Evolutionary conservation across 768 basidiomycete genomes (phyloP), one percentile per base, ranked within the genome.

Genomic region (Sarcodon sp.): DNA sequence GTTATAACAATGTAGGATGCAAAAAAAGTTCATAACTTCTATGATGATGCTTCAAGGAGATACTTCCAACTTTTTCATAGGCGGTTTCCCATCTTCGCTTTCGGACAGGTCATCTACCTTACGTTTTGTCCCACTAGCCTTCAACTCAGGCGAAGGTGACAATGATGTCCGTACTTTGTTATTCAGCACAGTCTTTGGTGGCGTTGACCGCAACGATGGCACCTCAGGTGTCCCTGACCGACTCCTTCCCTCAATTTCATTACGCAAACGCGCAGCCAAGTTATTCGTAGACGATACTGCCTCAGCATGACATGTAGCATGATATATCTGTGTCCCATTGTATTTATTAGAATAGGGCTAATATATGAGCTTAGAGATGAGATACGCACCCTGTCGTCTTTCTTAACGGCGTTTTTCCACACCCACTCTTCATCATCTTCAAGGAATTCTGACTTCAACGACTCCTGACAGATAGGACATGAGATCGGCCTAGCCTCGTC

Each of bases 371-470:
- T 13, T 9, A 4, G 21, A 34, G 16, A 47, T 31, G 50, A 45
- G 37, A 21, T n/a, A 66, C 81, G 47, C 61, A 91, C 91, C 69
- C 76, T 77, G 49, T 85, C 86, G 54, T 94, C 88, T 51, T 83
- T 81, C 63, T 72, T 77, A 15, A 89, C 71, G 0, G 93, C 90
- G 59, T 99, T 94, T 60, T 76, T 79, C 91, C 91, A 99, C 10
- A 96, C 85, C 93, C 93, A 98, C 51, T 96, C 94, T 67, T 97
- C 94, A 51, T 93, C 91, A 44, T 96, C 93, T 61, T 97, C 91
- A 49, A 82, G 64, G 61, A 87, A 98, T 68, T 96, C 94, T 54
- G 82, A 79, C 70, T 89, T 87, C 63, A 97, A 73, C 48, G 63
- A 65, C 65, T 99, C 94, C 70, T 94, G 96, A 78, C 96, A 99